A percentile compares a stretch with the other conserved stretches of the same genome.
Conservation (phyloP, 257 asterid genomes). For the Anisodus tanguticus region DNA sequence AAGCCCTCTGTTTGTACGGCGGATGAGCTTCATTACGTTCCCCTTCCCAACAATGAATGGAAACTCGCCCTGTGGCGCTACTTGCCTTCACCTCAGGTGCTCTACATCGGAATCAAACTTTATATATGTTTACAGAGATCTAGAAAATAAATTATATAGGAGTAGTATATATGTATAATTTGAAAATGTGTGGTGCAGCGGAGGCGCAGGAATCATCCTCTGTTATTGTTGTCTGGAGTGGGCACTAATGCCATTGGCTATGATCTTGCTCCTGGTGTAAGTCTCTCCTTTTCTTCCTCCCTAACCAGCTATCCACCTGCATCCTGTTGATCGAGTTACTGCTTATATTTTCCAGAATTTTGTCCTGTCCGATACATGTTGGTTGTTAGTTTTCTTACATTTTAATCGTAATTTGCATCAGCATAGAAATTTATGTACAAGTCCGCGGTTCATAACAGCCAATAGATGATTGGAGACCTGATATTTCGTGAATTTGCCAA, state of each 20-base stretch:
- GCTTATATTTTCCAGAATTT: not conserved
- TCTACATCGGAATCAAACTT: not conserved
- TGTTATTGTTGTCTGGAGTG: conserved; percentile 87
- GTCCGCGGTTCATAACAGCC: not conserved
- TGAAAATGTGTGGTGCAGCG: conserved; percentile 12
- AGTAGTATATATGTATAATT: not conserved
- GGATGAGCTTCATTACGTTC: conserved; percentile 93
- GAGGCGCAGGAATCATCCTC: conserved; percentile 74
- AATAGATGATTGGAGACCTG: not conserved
- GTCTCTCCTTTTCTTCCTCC: not conserved
- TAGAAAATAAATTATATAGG: not conserved
- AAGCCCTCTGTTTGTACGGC: conserved; percentile 92
- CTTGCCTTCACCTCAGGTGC: conserved; percentile 77
- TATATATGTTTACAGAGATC: not conserved
- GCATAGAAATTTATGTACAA: not conserved
- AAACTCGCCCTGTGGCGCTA: conserved; percentile 96
- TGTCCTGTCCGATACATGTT: not conserved
- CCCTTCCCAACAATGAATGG: conserved; percentile 74
- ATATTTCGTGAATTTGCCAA: not conserved
- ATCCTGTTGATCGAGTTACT: not conserved
- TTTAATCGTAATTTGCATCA: not conserved
- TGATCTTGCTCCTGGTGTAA: conserved; percentile 93
- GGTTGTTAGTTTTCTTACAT: not conserved
- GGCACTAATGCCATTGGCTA: conserved; percentile 98
- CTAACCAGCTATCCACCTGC: not conserved